Base-by-base conservation (phyloP, 2,329 filamentous ascomycete species). In the Knufia petricola region DNA sequence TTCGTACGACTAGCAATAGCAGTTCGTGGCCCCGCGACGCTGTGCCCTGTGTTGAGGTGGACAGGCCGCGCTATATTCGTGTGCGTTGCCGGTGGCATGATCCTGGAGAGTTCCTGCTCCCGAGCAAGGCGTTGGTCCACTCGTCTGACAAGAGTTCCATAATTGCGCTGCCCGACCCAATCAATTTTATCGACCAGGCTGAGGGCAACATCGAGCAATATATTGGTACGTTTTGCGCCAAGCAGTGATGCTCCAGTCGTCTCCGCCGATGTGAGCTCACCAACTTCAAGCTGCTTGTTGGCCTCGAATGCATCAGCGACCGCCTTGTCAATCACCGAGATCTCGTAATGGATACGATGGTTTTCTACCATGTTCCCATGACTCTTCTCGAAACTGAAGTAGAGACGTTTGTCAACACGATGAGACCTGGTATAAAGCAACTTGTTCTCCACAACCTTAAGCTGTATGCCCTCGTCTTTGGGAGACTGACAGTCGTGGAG, bases 391-490 rank as follows among this genome's bases (percentile, higher is more conserved):
- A 59, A 60, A 9, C 62, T 63, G 30, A 61, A 60, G 24, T 65
- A 53, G 2, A 59, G 52, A 12, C 54, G 51, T 10, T 54, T 52
- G 34, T 64, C 60, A 1, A 52, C 38, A 1, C 50, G 34, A 30
- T 54, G 51, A 28, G 55, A 48, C 8, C 56, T 59, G 32, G 62
- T 55, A 1, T 36, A 61, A 34, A 4, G 70, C 58, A 23, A 62
- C 49, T 70, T 68, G 4, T 63, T 57, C 51, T 71, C 68, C 1
- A 57, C 65, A 10, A 69, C 54, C 50, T 67, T 63, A 13, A 58
- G 46, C 26, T 52, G 44, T 9, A 59, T 21, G 8, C 49, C 50
- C 13, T 51, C 43, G 20, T 43, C 38, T 8, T 42, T 50, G 1
- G 66, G 52, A 47, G 59, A 60, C 4, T 67, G 48, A 21, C 61